Evolutionary conservation across 2,329 filamentous ascomycete genomes (phyloP).

Genomic region (Capronia epimyces): DNA sequence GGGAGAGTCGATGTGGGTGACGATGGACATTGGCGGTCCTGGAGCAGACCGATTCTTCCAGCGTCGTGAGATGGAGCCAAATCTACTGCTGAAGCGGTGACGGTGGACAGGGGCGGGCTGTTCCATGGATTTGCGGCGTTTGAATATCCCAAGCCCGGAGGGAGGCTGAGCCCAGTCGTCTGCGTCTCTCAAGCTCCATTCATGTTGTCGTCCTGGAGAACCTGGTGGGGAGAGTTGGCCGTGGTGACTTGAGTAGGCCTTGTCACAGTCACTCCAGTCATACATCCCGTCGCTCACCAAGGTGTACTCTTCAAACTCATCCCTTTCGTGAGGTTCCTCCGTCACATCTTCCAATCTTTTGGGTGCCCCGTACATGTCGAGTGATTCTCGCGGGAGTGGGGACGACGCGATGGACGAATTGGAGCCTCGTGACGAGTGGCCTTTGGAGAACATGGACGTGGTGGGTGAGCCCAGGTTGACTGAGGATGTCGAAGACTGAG

Average conservation of each 20-base stretch:
- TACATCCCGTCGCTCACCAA: constrained; percentile 18
- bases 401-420: constrained; percentile 57
- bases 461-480: constrained; percentile 21
- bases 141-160: constrained; percentile 38
- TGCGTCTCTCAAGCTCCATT: constrained; percentile 21
- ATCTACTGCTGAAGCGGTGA: constrained; percentile 60
- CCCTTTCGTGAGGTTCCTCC: constrained; percentile 55
- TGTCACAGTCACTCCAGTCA: constrained; percentile 36
- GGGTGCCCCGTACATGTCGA: constrained; percentile 46
- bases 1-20: constrained; percentile 57
- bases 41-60: constrained; percentile 48
- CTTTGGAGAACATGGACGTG: constrained; percentile 25
- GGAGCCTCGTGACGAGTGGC: constrained; percentile 26
- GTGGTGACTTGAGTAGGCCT: constrained; percentile 17
- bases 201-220: constrained; percentile 15
- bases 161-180: constrained; percentile 17
- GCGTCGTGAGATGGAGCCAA: constrained; percentile 51
- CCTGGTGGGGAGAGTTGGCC: constrained; percentile 12
- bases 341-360: constrained; percentile 76
- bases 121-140: constrained; percentile 56
- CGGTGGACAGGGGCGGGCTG: constrained; percentile 59
- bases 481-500: constrained; percentile 16
- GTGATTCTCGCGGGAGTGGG: constrained; percentile 45
- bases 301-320: constrained; percentile 23
- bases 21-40: constrained; percentile 49